These are phyloP conservation scores for Alnus glutinosa DNA, from an alignment of 306 rosid genomes.

Conservation along the genomic window DNA sequence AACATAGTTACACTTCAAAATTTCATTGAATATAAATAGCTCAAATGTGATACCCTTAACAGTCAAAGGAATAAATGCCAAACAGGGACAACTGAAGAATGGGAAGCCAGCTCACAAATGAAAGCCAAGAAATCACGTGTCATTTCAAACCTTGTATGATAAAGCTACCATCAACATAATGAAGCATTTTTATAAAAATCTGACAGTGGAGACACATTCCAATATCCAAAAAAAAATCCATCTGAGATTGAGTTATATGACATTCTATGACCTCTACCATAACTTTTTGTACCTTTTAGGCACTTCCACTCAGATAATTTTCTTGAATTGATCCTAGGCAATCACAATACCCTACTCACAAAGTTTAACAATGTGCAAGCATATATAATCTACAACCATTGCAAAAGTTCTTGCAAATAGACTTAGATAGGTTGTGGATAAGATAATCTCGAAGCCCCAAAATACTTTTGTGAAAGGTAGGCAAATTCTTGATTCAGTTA, in stretches of 20 bases:
- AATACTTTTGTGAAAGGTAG: too few relatives aligned
- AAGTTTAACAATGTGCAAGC: not conserved
- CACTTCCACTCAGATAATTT: not conserved
- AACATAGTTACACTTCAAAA: constrained; percentile 22
- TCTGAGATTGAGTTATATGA: too few relatives aligned
- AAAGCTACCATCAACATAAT: not conserved
- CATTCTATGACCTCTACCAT: not conserved
- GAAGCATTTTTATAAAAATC: not conserved
- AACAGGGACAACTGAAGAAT: not conserved
- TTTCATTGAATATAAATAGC: constrained; percentile 1
- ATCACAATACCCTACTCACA: not conserved
- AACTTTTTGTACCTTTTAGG: not conserved
- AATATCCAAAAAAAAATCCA: not conserved
- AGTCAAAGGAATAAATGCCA: not conserved
- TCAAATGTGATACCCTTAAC: not conserved
- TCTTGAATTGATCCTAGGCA: not conserved
- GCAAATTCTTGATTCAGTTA: too few relatives aligned
- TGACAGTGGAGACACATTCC: not conserved
- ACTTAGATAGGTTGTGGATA: too few relatives aligned
- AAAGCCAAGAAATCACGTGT: not conserved
- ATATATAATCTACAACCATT: not conserved
- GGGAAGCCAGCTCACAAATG: not conserved
- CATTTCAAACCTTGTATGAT: not conserved
- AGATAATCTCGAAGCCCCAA: too few relatives aligned
- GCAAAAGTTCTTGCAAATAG: not conserved